Conservation (phyloP, 192 early-diverging fungal genomes). For the Coemansia sp. region DNA sequence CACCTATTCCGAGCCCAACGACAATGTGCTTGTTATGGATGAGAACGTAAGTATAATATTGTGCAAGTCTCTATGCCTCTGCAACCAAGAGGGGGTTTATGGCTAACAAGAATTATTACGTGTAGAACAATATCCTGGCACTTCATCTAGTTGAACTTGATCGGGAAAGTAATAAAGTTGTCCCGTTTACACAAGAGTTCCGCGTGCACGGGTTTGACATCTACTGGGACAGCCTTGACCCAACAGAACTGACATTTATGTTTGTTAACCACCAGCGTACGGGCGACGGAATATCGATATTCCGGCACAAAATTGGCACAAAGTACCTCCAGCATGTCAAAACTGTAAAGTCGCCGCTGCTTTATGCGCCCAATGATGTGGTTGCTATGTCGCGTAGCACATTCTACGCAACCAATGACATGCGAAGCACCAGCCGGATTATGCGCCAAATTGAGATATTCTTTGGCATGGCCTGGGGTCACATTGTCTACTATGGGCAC, state of each 20-base stretch:
- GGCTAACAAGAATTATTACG: background rate
- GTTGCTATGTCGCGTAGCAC: conserved; percentile 52
- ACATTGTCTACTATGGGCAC: conserved; percentile 32
- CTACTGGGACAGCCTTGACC: conserved; percentile 43
- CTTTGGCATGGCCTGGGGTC: conserved; percentile 50
- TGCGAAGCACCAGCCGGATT: conserved; percentile 14
- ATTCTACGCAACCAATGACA: conserved; percentile 63
- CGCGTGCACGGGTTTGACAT: conserved; percentile 58
- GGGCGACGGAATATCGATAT: conserved; percentile 56
- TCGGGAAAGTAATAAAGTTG: conserved; percentile 18
- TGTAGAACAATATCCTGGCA: conserved; percentile 47
- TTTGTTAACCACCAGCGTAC: conserved; percentile 58
- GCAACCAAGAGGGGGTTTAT: background rate
- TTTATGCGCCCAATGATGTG: conserved; percentile 59
- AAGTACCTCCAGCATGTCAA: conserved; percentile 45
- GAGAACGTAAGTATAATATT: conserved; percentile 38
- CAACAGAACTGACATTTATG: conserved; percentile 55
- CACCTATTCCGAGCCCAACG: conserved; percentile 18
- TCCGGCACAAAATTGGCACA: conserved; percentile 52
- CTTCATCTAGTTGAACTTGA: conserved; percentile 44
- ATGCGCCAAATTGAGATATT: conserved; percentile 50
- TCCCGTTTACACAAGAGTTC: conserved; percentile 39
- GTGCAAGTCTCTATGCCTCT: background rate
- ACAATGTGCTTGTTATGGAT: conserved; percentile 55
- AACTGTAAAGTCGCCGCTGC: conserved; percentile 55